Conservation (phyloP, 2,329 filamentous ascomycete genomes). For the Arthrocladium fulminans region DNA sequence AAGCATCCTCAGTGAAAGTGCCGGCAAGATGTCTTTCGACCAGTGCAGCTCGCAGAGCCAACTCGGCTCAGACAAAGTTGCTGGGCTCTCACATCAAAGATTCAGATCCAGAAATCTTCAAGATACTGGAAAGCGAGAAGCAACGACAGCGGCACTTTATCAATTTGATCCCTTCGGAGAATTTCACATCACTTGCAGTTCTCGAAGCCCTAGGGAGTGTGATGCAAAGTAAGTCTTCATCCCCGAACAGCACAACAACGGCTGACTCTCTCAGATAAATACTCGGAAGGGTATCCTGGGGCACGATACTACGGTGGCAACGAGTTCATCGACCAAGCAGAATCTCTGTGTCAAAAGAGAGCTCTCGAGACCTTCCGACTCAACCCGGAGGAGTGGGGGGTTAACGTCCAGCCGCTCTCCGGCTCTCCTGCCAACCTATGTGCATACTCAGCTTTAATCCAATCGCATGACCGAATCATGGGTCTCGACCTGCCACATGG, state of each 20-base stretch:
- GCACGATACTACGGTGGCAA: conserved; percentile 99
- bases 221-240: conserved; percentile 57
- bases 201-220: conserved; percentile 92
- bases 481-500: conserved; percentile 93
- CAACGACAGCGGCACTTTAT: conserved; percentile 96
- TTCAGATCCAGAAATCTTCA: conserved; percentile 76
- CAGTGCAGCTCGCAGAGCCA: not conserved
- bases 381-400: conserved; percentile 85
- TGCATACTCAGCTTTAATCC: conserved; percentile 91
- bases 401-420: conserved; percentile 71
- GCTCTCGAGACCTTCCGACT: conserved; percentile 86
- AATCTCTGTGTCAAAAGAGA: conserved; percentile 88
- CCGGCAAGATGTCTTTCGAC: conserved; percentile 3
- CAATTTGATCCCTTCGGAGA: conserved; percentile 97
- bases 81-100: conserved; percentile 70
- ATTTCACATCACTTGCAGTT: conserved; percentile 96
- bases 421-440: conserved; percentile 95
- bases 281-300: conserved; percentile 96
- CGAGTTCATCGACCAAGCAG: conserved; percentile 95
- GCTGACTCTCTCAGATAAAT: conserved; percentile 56
- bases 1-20: not conserved
- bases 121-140: conserved; percentile 64
- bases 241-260: not conserved
- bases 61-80: conserved; percentile 47
- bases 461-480: conserved; percentile 92